These are phyloP conservation scores for Tolypocladium inflatum DNA, from an alignment of 2,329 filamentous ascomycete species.

Conservation along the genomic window DNA sequence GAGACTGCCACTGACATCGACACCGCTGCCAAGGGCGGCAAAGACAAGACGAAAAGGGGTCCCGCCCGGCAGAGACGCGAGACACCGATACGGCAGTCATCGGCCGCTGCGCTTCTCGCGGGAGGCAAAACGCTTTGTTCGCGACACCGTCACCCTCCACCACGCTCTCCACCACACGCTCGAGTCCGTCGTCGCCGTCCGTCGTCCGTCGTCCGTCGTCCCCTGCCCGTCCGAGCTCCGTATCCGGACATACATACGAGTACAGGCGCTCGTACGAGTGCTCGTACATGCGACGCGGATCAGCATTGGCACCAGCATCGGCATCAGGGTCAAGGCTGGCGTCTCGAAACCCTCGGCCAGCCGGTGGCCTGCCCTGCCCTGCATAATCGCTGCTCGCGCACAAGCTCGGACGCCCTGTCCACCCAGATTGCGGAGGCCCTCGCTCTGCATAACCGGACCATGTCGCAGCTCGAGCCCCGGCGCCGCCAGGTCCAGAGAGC, in stretches of 20 bases:
- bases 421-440: constrained; percentile 4
- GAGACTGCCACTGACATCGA: not conserved
- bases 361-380: not conserved
- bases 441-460: constrained; percentile 23
- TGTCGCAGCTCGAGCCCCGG: constrained; percentile 44
- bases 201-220: not conserved
- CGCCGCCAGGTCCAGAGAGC: constrained; percentile 23
- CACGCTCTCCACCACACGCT: not conserved
- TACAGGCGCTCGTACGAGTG: not conserved
- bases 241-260: not conserved
- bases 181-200: not conserved
- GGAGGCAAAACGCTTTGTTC: not conserved
- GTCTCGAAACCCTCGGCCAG: constrained; percentile 24
- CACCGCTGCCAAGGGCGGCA: not conserved
- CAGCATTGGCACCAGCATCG: constrained; percentile 24
- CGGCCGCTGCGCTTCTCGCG: not conserved
- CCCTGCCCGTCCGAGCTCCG: not conserved
- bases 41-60: not conserved
- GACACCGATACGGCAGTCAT: not conserved
- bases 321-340: constrained; percentile 12
- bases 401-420: not conserved
- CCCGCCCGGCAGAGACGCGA: not conserved
- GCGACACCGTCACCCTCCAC: not conserved
- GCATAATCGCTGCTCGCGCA: not conserved
- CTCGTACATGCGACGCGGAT: constrained; percentile 35